These are phyloP conservation scores for Crithidia brevicula DNA, from an alignment of 208 protist genomes.

Conservation along the genomic window DNA sequence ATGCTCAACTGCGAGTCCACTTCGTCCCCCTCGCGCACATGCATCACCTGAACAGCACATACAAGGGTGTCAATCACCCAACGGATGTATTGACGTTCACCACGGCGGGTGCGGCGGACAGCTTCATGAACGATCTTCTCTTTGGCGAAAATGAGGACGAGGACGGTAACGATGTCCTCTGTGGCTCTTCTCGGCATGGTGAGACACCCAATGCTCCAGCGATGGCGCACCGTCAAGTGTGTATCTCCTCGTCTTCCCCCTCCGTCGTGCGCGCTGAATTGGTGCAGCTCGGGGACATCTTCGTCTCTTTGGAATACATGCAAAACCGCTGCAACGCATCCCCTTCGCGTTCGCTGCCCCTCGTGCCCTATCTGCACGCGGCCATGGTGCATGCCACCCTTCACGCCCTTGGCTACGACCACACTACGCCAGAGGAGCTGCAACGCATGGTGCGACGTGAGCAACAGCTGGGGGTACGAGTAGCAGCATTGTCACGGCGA, in stretches of 20 bases:
- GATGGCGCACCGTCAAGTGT: background rate
- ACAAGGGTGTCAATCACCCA: slow-evolving; percentile 43
- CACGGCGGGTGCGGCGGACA: slow-evolving; percentile 10
- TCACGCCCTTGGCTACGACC: slow-evolving; percentile 81
- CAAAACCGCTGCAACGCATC: slow-evolving; percentile 31
- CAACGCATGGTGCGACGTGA: slow-evolving; percentile 67
- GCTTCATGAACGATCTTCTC: slow-evolving; percentile 50
- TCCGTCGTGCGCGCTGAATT: slow-evolving; percentile 24
- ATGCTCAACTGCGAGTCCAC: slow-evolving; percentile 50
- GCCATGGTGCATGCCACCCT: slow-evolving; percentile 76
- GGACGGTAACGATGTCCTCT: too few species aligned
- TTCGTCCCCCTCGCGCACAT: slow-evolving; percentile 59
- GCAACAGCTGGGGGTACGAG: slow-evolving; percentile 47
- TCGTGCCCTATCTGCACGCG: slow-evolving; percentile 63
- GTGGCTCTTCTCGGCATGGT: background rate
- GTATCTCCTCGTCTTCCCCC: background rate
- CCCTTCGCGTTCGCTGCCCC: slow-evolving; percentile 53
- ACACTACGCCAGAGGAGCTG: slow-evolving; percentile 60
- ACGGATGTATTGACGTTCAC: slow-evolving; percentile 89
- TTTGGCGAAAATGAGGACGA: slow-evolving; percentile 27
- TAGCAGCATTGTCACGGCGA: slow-evolving; percentile 44
- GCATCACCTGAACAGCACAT: slow-evolving; percentile 50
- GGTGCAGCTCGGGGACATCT: slow-evolving; percentile 72
- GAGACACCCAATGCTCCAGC: background rate
- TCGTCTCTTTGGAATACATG: slow-evolving; percentile 78